Evolutionary conservation across 768 basidiomycete genomes (phyloP).

Genomic region (Auricularia cornea): DNA sequence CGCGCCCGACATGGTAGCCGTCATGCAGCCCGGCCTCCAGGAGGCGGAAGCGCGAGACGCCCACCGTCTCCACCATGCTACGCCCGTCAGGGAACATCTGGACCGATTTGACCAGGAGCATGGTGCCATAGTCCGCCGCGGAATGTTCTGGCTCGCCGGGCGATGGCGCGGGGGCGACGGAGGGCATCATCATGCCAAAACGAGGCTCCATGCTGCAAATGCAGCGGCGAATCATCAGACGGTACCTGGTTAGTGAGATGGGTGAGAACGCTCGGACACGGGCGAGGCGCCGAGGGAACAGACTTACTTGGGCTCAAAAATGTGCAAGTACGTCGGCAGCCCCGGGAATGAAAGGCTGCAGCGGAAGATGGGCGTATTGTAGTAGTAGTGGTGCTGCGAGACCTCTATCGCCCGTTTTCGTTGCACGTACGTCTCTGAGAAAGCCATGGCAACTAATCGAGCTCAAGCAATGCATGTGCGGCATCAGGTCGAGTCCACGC

Average conservation of each 20-base stretch:
- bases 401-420: constrained; percentile 56
- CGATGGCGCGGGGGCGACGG: constrained; percentile 18
- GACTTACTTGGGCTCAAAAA: constrained; percentile 77
- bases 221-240: constrained; percentile 94
- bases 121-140: constrained; percentile 74
- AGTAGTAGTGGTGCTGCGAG: constrained; percentile 48
- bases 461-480: constrained; percentile 8
- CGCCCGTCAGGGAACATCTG: constrained; percentile 86
- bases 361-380: constrained; percentile 86
- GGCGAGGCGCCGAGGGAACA: background rate
- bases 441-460: constrained; percentile 42
- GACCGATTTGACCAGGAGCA: constrained; percentile 81
- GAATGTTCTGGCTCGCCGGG: constrained; percentile 30
- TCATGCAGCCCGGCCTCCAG: constrained; percentile 77
- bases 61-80: constrained; percentile 73
- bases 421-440: constrained; percentile 56
- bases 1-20: constrained; percentile 80
- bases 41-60: constrained; percentile 72
- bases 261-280: background rate
- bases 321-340: constrained; percentile 81
- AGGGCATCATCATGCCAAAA: constrained; percentile 91
- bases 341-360: constrained; percentile 87
- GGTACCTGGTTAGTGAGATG: constrained; percentile 46
- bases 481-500: constrained; percentile 6
- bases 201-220: constrained; percentile 66